These are phyloP conservation scores for Diplodia seriata DNA, from an alignment of 2,329 filamentous ascomycete genomes.

Conservation along the genomic window DNA sequence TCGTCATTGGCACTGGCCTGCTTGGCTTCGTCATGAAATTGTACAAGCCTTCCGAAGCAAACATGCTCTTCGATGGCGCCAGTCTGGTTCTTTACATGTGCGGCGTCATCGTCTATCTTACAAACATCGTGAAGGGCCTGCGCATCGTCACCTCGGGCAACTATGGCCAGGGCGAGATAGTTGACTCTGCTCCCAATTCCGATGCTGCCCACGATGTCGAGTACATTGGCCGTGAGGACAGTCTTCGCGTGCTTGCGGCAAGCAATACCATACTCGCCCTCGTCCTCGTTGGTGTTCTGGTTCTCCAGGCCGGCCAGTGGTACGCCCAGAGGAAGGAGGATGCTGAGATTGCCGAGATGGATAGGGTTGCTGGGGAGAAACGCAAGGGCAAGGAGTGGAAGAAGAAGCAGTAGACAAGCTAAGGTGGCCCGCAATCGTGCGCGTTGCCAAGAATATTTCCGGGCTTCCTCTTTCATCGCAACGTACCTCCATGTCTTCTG, in stretches of 20 bases:
- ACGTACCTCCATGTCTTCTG: not conserved
- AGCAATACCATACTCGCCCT: conserved; percentile 96
- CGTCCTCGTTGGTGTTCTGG: conserved; percentile 87
- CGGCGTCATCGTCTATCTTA: conserved; percentile 89
- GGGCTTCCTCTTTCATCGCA: not conserved
- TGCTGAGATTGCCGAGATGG: conserved; percentile 75
- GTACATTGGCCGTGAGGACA: conserved; percentile 83
- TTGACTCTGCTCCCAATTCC: conserved; percentile 42
- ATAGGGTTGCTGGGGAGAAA: conserved; percentile 60
- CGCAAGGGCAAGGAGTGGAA: conserved; percentile 50
- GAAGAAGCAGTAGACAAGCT: conserved; percentile 35
- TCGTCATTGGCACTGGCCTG: conserved; percentile 86
- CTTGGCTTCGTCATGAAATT: conserved; percentile 88
- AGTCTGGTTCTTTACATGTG: conserved; percentile 78
- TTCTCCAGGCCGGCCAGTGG: conserved; percentile 96
- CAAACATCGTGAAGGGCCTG: conserved; percentile 96
- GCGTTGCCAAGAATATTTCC: not conserved
- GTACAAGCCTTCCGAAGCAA: conserved; percentile 90
- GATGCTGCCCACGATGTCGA: conserved; percentile 56
- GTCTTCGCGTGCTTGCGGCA: conserved; percentile 85
- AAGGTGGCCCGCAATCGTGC: not conserved
- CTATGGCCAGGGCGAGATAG: conserved; percentile 59
- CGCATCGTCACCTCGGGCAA: conserved; percentile 77
- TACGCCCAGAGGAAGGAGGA: conserved; percentile 94
- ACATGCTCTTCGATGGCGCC: conserved; percentile 90